Evolutionary conservation across 495 filamentous ascomycete genomes (phyloP).

Genomic region (Trichocladium antarcticum): DNA sequence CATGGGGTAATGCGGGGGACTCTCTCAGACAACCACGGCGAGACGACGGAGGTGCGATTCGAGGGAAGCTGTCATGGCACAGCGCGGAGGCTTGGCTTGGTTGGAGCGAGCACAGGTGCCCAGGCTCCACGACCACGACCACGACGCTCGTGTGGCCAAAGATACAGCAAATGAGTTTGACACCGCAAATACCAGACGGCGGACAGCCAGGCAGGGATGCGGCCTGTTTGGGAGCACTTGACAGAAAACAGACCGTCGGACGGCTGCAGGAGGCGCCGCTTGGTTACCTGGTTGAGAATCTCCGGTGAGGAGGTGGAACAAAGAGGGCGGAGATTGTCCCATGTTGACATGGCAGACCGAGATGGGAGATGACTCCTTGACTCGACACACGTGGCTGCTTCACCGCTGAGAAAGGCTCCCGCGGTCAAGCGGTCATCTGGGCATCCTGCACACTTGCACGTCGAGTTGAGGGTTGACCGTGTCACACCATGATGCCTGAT

Average conservation of each 20-base stretch:
- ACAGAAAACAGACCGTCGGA: slow-evolving; percentile 35
- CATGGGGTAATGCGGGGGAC: not conserved
- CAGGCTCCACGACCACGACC: slow-evolving; percentile 19
- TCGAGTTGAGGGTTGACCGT: not conserved
- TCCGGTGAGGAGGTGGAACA: slow-evolving; percentile 27
- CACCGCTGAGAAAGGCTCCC: slow-evolving; percentile 14
- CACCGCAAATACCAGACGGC: slow-evolving; percentile 36
- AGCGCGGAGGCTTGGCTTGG: slow-evolving; percentile 17
- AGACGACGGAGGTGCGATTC: not conserved
- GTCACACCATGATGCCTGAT: not conserved
- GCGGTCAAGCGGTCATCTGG: not conserved
- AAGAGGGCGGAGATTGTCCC: slow-evolving; percentile 30
- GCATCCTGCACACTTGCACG: not conserved
- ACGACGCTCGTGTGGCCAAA: slow-evolving; percentile 27
- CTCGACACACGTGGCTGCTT: slow-evolving; percentile 40
- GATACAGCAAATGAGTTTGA: slow-evolving; percentile 40
- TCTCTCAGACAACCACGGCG: not conserved
- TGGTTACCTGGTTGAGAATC: slow-evolving; percentile 27
- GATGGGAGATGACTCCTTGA: slow-evolving; percentile 30
- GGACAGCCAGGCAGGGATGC: slow-evolving; percentile 33
- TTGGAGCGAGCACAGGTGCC: slow-evolving; percentile 34
- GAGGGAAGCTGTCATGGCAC: not conserved
- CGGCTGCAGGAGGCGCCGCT: slow-evolving; percentile 43
- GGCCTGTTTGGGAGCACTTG: slow-evolving; percentile 36
- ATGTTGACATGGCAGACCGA: slow-evolving; percentile 26